Base-by-base conservation (phyloP, 352 stramenopile genomes). In the Phytophthora rubi region DNA sequence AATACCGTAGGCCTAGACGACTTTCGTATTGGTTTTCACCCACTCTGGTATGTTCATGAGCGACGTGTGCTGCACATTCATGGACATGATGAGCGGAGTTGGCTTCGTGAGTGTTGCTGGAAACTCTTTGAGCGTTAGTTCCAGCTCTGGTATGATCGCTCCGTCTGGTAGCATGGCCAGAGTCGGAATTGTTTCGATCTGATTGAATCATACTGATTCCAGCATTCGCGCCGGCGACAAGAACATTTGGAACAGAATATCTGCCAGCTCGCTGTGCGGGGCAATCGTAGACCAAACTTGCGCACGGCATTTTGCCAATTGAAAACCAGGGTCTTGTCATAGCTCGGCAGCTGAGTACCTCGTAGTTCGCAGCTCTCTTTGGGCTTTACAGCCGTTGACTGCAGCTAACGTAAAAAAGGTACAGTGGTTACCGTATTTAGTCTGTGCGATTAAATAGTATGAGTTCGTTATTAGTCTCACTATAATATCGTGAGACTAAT, bases 241-340 rank as follows among this genome's bases (percentile, higher is more conserved):
- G 44, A 75, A 71, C 33, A 55, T 59, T 67, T 75, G 62, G 16
- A 65, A 71, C 21, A 62, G 62, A 4, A 75, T 51, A 2, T 71
- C 52, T 0, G 57, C 68, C 8, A 71, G 23, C 15, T 64, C 44
- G 0, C 68, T 53, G 32, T 75, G 33, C 33, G 6, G 60, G 18
- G 23, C 68, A 75, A 56, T 75, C 56, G 23, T 49, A 71, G 30
- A 75, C 62, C 15, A 75, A 33, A 53, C 62, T 63, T 4, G 62
- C 67, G 45, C 68, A 75, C 4, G 62, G 56, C 16, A 71, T 56
- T 18, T 75, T 75, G 13, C 62, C 62, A n/a, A 59, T 71, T 4
- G 68, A 67, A 8, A 71, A 63, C 62, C 68, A 71, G 0, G 68
- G 68, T 4, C 68, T 26, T 9, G 68, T 68, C 9, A 60, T 21